Evolutionary conservation across 176 grass and related monocot genomes (phyloP), one percentile per base, ranked within the genome.

Genomic region (Oryza glumipatula): DNA sequence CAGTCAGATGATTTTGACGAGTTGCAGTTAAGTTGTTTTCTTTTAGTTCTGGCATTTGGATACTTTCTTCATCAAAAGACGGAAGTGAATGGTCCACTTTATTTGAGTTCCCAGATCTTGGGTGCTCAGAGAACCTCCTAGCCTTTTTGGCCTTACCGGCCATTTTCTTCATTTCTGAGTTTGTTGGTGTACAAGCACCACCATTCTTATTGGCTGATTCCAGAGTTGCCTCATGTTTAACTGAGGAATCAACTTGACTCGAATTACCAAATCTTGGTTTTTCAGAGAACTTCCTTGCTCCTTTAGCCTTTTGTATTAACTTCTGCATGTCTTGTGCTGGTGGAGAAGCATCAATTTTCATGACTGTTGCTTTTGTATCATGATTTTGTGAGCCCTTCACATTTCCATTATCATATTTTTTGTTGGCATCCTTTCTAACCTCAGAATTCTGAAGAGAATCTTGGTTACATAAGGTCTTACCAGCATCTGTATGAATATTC

Each of bases 281-380:
- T 81, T 89, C 88, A 87, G 81, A 88, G 87, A 87, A 45, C 76
- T 72, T 87, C 80, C 76, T 84, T 84, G 78, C 44, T 70, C 76
- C 81, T 85, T 85, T 89, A 56, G 91, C 89, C 35, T 80, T 83
- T 72, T 82, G 73, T 85, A 89, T 78, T 84, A 86, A 83, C 73
- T 67, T 76, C 67, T 84, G 85, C 70, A 86, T 24, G 83, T 72
- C 80, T 82, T 69, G 71, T 54, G 46, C 28, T 3, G 35, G 56
- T 77, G 74, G 63, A 85, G 73, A 72, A 82, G 33, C 63, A 74
- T 73, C 68, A 26, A 58, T 36, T 22, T 82, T 56, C 67, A 86
- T 86, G 77, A 36, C 73, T 49, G 23, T 30, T 72, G 58, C 78
- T 87, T 77, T 83, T 9, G 56, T 13, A 51, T 80, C 65, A 81